Evolutionary conservation across 148 eudicot species (phyloP).

Genomic region (Simmondsia chinensis): DNA sequence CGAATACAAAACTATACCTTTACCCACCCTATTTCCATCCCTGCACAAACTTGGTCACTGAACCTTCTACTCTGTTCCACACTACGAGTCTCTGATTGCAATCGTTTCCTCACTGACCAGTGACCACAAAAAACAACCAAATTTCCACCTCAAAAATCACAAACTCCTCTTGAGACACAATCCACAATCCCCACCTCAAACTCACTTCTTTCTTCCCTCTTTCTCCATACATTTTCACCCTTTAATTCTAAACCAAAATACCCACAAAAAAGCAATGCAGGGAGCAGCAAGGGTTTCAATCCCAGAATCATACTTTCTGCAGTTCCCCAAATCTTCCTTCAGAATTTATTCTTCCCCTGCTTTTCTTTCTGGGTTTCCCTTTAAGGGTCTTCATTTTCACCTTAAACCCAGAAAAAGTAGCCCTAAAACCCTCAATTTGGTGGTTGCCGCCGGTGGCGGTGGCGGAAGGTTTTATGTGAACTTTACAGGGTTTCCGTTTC

Average conservation of each 20-base stretch:
- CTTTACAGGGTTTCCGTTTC: constrained; percentile 92
- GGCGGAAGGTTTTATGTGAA: constrained; percentile 80
- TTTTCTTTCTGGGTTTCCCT: constrained; percentile 29
- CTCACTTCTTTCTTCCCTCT: neutral
- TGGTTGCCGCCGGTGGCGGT: constrained; percentile 38
- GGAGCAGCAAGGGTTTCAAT: constrained; percentile 25
- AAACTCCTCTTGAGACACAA: too few relatives aligned
- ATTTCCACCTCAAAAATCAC: too few relatives aligned
- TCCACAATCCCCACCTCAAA: neutral
- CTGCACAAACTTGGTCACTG: too few relatives aligned
- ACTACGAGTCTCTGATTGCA: too few relatives aligned
- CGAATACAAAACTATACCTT: too few relatives aligned
- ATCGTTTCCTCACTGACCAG: too few relatives aligned
- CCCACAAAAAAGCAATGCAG: constrained; percentile 20
- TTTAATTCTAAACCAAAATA: neutral
- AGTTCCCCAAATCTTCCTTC: constrained; percentile 7
- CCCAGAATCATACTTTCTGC: constrained; percentile 24
- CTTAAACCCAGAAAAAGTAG: constrained; percentile 20
- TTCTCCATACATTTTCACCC: neutral
- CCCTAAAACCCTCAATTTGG: constrained; percentile 13
- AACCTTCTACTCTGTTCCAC: too few relatives aligned
- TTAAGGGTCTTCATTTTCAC: constrained; percentile 21
- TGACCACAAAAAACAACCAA: too few relatives aligned
- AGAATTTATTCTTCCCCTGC: constrained; percentile 20
- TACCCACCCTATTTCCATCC: too few relatives aligned